phyloP scores from a whole-genome alignment of 805 yeast genomes.

The Hanseniaspora jakobsenii region DNA sequence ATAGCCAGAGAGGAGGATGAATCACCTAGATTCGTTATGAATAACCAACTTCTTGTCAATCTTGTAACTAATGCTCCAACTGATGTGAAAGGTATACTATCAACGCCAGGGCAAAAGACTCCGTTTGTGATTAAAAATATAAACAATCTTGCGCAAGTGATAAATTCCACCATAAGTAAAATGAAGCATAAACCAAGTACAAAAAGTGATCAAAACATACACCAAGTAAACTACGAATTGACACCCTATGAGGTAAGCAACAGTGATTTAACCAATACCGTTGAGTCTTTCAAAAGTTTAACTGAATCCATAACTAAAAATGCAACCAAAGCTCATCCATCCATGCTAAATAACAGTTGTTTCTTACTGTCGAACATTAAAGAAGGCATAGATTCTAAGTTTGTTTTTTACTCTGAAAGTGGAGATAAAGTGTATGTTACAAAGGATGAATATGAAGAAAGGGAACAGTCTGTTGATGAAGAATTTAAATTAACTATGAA shows the following conservation, averaged over 20 bases:
- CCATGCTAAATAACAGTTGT: too few species aligned
- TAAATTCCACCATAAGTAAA: conserved; percentile 31
- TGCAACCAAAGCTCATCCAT: too few species aligned
- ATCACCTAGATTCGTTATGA: conserved; percentile 69
- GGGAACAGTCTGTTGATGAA: conserved; percentile 17
- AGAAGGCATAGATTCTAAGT: too few species aligned
- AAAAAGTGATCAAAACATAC: too few species aligned
- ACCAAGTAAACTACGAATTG: too few species aligned
- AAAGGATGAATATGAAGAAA: conserved; percentile 17
- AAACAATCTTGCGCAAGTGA: conserved; percentile 45
- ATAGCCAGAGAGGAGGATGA: conserved; percentile 72
- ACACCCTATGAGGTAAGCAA: too few species aligned
- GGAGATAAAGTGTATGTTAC: conserved; percentile 13
- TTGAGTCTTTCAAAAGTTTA: too few species aligned
- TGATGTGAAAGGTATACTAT: conserved; percentile 43
- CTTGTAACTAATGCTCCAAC: conserved; percentile 49
- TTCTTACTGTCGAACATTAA: too few species aligned
- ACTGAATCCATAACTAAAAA: too few species aligned
- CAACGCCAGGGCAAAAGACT: conserved; percentile 35
- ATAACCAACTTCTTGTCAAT: conserved; percentile 61
- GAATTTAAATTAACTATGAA: conserved; percentile 15
- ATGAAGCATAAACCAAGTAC: not conserved
- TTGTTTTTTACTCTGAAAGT: not conserved
- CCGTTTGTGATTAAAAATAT: conserved; percentile 49
- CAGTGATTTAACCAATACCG: too few species aligned